Evolutionary conservation across 257 asterid species (phyloP), one percentile per base, ranked within the genome.

Genomic region (Plantago major): DNA sequence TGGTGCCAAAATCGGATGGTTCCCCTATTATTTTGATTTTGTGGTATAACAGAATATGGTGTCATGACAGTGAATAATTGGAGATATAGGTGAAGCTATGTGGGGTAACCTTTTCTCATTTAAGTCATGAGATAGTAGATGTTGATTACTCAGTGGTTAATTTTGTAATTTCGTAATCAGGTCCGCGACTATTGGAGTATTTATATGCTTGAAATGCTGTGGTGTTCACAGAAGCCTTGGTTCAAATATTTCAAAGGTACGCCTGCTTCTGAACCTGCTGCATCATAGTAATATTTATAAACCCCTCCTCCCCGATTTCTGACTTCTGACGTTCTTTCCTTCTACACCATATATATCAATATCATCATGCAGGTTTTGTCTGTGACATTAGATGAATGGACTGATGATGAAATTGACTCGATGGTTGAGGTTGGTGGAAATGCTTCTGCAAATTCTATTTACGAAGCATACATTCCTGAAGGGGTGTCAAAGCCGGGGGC

Each of bases 211-310:
- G 75, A 93, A 93, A 76, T 93, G 99, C 78, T 93, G 94, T 56
- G 94, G 99, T 45, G 90, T 85, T 52, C 99, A 93, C 84, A 79
- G 97, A 81, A 84, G 96, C 88, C 96, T 93, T 38, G 97, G 97
- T 13, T 77, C 96, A 40, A 96, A 89, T 70, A 75, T 93, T 54
- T 93, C 99, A 7, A 93, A 93, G 93, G 98, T 86, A 33, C 8
- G 73, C 71, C 30, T 46, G 60, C 65, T 57, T 48, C 57, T 38
- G 50, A 56, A 40, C 13, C 26, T 37, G 47, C 14, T 9, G 48
- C 26, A 22, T 22, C 26, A 22, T 22, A 22, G 26, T 22, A 22
- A 22, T 22, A 22, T 22, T 22, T 22, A 22, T 22, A 22, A 22
- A 22, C 26, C 26, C 26, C 26, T 22, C 26, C 1, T 13, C 43